Base-by-base conservation (phyloP, 805 yeast species). In the Candida stauntonica region DNA sequence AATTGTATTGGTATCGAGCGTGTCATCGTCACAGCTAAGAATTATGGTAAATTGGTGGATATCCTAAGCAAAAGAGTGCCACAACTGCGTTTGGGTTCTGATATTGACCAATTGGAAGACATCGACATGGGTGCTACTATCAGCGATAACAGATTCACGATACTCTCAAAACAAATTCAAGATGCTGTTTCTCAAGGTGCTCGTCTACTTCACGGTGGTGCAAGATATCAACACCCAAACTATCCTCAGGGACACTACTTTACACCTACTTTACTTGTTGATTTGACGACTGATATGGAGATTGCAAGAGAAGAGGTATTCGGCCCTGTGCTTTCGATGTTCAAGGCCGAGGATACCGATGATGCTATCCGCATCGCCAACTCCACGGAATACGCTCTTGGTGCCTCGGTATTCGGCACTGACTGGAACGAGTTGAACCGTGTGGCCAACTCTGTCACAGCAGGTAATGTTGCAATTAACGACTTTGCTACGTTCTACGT, bases 1-100 rank as follows among this genome's bases (percentile, higher is more conserved):
- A 93, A 93, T 59, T 93, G 99, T 66, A 93, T 93, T 54, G 98
- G 99, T 27, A 85, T 93, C 38, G 99, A 93, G 64, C 73, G 99
- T 41, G 94, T 93, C 6, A 81, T 93, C 46, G 87, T 89, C 26
- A 70, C 86, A 31, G 84, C 83, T 5, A 66, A 67, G 29, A 75
- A 78, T 19, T 89, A 93, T 62, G 81, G 77, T 17, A 53, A 62
- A 30, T 62, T 93, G 29, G 80, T 81, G 2, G 62, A 64, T 0
- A 73, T 77, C 8, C 66, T 93, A 30, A 49, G 71, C 2, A 61
- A 68, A 23, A 71, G 93, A 41, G 76, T 93, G 16, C 67, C 72
- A 5, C 55, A 65, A 24, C 61, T 93, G 36, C 68, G 96, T 33
- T 55, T 88, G 7, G 99, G 99, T 11, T 85, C 96, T 5, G 93